Evolutionary conservation across 148 eudicot genomes (phyloP), one percentile per base, ranked within the genome.

Genomic region (Chenopodium album): DNA sequence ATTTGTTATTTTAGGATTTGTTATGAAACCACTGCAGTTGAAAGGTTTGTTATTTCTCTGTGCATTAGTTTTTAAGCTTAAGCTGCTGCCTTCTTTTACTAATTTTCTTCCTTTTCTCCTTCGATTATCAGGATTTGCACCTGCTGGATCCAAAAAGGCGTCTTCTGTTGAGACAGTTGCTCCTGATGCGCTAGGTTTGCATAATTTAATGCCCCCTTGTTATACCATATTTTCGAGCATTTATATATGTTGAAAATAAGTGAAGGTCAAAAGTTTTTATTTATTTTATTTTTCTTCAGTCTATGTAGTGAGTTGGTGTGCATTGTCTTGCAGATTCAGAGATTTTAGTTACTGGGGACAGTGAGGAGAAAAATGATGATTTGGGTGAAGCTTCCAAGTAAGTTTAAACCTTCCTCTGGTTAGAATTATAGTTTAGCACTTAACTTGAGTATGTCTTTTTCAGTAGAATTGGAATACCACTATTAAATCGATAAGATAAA

Each of bases 1-100:
- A n/a, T 96, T 94, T 89, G 97, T 92, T 68, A 71, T 94, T 80
- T 85, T 94, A 46, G 98, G 98, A 79, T 96, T 96, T 80, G 81
- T 90, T 52, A 90, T 94, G 91, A 91, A 94, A 80, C 99, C 99
- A 13, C 80, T 96, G 89, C 91, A 89, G 80, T 80, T 96, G 85
- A 94, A 92, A 91, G 99, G 99, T 96, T 85, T 65, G 63, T 82
- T 52, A 62, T 60, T 63, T 41, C 13, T 28, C 46, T 70, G 4
- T 4, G 13, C 44, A 81, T 28, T 28, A 64, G 28, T 32, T 22
- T 26, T 31, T 60, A 62, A 73, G 56, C 47, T 66, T 73, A 31
- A 23, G 7, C 13, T 75, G 26, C 59, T 56, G 44, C 12, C 67
- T 34, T 74, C 75, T 54, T 73, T 52, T 28, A 71, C 82, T 70